Base-by-base conservation (phyloP, 2,329 filamentous ascomycete genomes). In the Exophiala sp. region DNA sequence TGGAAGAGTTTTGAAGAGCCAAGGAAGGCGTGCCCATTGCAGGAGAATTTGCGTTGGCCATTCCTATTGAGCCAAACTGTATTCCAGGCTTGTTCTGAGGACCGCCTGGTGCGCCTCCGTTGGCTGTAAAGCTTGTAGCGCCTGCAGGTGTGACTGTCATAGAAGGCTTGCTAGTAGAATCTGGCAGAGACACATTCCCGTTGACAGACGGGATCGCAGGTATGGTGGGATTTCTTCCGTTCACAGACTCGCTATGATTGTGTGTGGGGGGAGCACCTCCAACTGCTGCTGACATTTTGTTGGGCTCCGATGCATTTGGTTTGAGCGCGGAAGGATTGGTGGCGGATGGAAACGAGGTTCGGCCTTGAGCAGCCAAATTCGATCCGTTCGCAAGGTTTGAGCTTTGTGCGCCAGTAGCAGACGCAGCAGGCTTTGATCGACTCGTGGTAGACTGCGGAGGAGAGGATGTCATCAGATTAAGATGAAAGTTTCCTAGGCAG, bases 71-170 rank as follows among this genome's bases (percentile, higher is more conserved):
- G 62, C 79, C 62, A 80, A 75, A 74, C 82, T 85, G 75, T 70
- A 80, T 72, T 65, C 75, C 80, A 59, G 77, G 70, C 54, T 77
- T 74, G 64, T 68, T 72, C 18, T 70, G 63, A 38, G 68, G 63
- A 44, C 63, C 77, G 58, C 74, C 78, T 38, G 84, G 82, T 52
- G 81, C 79, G 52, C 84, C 87, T 65, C 89, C 89, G 78, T 95
- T 95, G 64, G 86, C 80, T 57, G 85, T 82, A 70, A 84, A 88
- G 68, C 85, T 85, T 63, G 81, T 88, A 52, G 88, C 83, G 63
- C 87, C 89, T 68, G 88, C 88, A 64, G 90, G 86, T 71, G 84
- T 91, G 78, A 96, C 96, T 66, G 91, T 95, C 66, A 96, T 87
- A 14, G 92, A 96, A 61, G 85, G 85, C 75, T 95, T 96, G 69